A percentile compares a stretch with the other conserved stretches of the same genome.
Evolutionary conservation across 768 basidiomycete species (phyloP).

Genomic region (Pseudohyphozyma bogoriensis): DNA sequence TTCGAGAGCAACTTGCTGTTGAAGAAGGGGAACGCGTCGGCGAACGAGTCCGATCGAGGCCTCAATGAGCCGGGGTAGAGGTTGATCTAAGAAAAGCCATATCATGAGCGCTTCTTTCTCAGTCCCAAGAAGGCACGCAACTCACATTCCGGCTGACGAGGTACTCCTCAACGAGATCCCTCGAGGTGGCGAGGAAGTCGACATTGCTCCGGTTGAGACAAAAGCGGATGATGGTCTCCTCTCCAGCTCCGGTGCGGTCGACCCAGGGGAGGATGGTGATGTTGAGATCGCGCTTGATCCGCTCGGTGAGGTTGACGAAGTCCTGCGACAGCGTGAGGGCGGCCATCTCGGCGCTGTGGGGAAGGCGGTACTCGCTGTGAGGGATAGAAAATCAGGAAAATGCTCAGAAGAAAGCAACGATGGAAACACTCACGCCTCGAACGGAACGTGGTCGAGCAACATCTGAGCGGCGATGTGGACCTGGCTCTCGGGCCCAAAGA

Average conservation of each 20-base stretch:
- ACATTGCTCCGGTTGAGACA: constrained; percentile 89
- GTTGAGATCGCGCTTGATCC: constrained; percentile 85
- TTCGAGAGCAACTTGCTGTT: constrained; percentile 86
- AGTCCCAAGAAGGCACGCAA: background rate
- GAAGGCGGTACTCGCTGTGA: constrained; percentile 44
- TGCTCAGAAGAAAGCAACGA: background rate
- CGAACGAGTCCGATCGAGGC: constrained; percentile 73
- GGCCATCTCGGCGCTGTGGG: constrained; percentile 67
- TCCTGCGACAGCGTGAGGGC: constrained; percentile 67
- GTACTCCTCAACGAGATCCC: constrained; percentile 89
- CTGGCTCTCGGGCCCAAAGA: constrained; percentile 93
- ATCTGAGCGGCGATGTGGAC: constrained; percentile 93
- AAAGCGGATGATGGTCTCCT: constrained; percentile 88
- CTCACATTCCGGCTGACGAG: constrained; percentile 72
- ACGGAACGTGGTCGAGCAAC: constrained; percentile 91
- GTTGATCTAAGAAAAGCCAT: constrained; percentile 28
- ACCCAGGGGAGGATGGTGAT: constrained; percentile 78
- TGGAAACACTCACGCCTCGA: constrained; percentile 27
- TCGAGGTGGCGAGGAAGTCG: constrained; percentile 77
- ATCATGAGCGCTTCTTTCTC: background rate
- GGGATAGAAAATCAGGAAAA: too few relatives aligned
- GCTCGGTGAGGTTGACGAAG: constrained; percentile 73
- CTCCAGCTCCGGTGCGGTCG: constrained; percentile 44
- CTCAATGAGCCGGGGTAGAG: constrained; percentile 47
- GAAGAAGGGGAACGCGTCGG: constrained; percentile 92